These are phyloP conservation scores for Lithospermum erythrorhizon DNA, from an alignment of 257 asterid genomes.

Conservation along the genomic window DNA sequence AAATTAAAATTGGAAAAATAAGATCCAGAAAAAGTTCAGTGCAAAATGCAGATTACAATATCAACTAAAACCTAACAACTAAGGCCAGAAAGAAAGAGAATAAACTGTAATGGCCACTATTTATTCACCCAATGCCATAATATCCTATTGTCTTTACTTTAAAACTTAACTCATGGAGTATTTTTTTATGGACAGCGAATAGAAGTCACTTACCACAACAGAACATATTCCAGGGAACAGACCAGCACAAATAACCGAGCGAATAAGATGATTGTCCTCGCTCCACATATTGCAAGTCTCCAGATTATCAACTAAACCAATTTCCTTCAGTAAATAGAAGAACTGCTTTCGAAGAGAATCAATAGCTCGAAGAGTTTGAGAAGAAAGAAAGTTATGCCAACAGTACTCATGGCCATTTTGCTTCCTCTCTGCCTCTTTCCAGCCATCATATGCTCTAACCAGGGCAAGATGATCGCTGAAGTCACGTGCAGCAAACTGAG, in stretches of 20 bases:
- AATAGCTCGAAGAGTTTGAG: conserved; percentile 82
- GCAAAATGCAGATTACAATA: too few species aligned
- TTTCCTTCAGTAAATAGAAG: conserved; percentile 60
- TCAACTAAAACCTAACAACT: too few species aligned
- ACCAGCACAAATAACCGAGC: conserved; percentile 80
- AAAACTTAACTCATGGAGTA: neutral
- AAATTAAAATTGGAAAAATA: too few species aligned
- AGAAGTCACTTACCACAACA: conserved; percentile 58
- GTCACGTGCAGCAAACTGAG: conserved; percentile 76
- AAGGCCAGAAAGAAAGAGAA: neutral
- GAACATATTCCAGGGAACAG: conserved; percentile 93
- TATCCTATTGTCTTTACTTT: neutral
- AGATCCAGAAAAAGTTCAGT: too few species aligned
- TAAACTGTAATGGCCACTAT: neutral
- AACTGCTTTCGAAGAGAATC: conserved; percentile 86
- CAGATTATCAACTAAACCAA: conserved; percentile 45
- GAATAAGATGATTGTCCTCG: conserved; percentile 61
- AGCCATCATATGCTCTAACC: conserved; percentile 81
- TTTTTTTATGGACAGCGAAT: neutral
- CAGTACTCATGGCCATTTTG: conserved; percentile 73
- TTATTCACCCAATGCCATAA: neutral
- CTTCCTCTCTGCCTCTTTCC: conserved; percentile 78
- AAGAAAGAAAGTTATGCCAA: conserved; percentile 83
- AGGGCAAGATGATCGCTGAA: conserved; percentile 86
- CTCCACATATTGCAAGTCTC: conserved; percentile 70